Base-by-base conservation (phyloP, 345 rosid species). In the Camelina laxa region DNA sequence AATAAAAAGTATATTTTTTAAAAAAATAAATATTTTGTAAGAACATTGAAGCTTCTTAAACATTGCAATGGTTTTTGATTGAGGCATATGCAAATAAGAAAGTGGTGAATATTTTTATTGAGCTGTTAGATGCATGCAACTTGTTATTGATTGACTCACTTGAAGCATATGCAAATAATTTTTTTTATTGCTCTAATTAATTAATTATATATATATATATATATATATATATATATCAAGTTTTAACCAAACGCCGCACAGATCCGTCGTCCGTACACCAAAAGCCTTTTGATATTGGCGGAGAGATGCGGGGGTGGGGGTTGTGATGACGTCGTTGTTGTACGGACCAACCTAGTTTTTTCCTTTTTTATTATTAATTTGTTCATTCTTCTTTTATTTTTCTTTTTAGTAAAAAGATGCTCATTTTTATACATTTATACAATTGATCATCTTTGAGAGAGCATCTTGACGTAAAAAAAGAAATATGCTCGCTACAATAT, bases 251-350 rank as follows among this genome's bases (percentile, higher is more conserved):
- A 53, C 54, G 8, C 70, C 36, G 42, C 38, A 22, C 27, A 42
- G 16, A 38, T 38, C 41, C 61, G 41, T 30, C 60, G 78, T 74
- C 78, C 78, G 73, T 74, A 67, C 78, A 36, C 12, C 6, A 5
- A 27, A 36, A 38, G 21, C 53, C 51, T 48, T 45, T 42, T 56
- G 16, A 58, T 47, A 27, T 36, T 27, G 66, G 48, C 47, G 56
- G 48, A 48, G 70, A 36, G n/a, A 38, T 38, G 30, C 67, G 67
- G 59, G 50, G 4, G 36, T 2, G 11, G 41, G 41, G 11, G 39
- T 57, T 66, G 17, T 57, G 78, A 67, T 67, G 67, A 75, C 73
- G 73, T 75, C 73, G 54, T 27, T 41, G 19, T 67, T 67, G 73
- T 67, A 75, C 73, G 73, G 73, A 74, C 60, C 27, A 33, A n/a